Conservation (phyloP, 2,329 filamentous ascomycete species). For the Aureobasidium sp. region DNA sequence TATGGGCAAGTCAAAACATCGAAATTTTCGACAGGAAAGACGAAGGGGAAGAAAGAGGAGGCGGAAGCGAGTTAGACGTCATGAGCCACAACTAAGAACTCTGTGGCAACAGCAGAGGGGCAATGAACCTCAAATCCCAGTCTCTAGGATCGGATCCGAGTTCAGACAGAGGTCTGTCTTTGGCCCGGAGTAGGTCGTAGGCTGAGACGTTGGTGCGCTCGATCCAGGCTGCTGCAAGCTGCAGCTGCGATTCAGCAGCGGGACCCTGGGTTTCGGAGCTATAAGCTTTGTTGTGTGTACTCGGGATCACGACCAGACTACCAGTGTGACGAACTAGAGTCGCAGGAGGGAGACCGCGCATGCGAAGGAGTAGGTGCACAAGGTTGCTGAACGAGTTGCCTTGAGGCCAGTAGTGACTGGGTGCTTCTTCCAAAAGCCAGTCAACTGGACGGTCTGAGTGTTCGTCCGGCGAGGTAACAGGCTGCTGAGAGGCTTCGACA, state of each 20-base stretch:
- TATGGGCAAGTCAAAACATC: neutral
- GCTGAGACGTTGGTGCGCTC: neutral
- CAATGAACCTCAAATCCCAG: conserved; percentile 10
- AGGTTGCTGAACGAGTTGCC: conserved; percentile 51
- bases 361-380: conserved; percentile 48
- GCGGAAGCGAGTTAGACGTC: too few relatives aligned
- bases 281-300: conserved; percentile 10
- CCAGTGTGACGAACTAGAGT: conserved; percentile 26
- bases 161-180: neutral
- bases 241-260: conserved; percentile 1
- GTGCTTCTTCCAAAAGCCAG: conserved; percentile 48
- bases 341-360: conserved; percentile 42
- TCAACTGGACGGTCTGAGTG: conserved; percentile 12
- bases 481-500: neutral
- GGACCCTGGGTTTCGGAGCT: neutral
- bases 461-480: neutral
- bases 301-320: conserved; percentile 21
- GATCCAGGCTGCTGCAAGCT: conserved; percentile 8
- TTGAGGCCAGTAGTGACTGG: conserved; percentile 44
- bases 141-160: neutral
- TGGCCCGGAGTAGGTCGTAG: neutral
- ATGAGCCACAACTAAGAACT: neutral
- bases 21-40: neutral
- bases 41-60: neutral
- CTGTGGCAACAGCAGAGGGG: conserved; percentile 8